A percentile compares a stretch with the other conserved stretches of the same genome.
These are phyloP conservation scores for Penicillium fimorum DNA, from an alignment of 495 filamentous ascomycete genomes.

Conservation along the genomic window DNA sequence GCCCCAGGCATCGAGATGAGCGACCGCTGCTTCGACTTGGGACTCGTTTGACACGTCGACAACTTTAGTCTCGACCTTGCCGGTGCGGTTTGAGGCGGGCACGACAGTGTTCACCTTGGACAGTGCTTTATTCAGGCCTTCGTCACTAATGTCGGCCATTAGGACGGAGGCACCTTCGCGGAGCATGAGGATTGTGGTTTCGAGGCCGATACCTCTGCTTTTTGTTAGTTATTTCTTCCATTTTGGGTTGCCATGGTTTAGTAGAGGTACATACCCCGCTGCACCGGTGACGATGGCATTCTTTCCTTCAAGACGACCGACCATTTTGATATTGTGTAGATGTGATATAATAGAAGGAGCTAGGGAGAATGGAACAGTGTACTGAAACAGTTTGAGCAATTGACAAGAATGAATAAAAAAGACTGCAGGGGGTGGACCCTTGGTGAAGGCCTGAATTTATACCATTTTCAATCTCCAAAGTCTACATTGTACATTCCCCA, in stretches of 20 bases:
- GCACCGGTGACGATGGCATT: slow-evolving; percentile 10
- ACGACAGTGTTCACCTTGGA: slow-evolving; percentile 67
- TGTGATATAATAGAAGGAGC: background rate
- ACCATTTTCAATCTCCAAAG: background rate
- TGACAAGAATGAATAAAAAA: background rate
- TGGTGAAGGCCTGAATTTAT: background rate
- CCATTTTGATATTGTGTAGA: slow-evolving; percentile 3
- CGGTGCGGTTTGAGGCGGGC: slow-evolving; percentile 54
- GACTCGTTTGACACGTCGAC: slow-evolving; percentile 67
- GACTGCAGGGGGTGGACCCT: background rate
- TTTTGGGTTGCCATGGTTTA: background rate
- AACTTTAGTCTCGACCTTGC: slow-evolving; percentile 50
- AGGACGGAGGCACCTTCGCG: slow-evolving; percentile 85
- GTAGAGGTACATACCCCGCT: slow-evolving; percentile 4
- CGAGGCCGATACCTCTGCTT: slow-evolving; percentile 92
- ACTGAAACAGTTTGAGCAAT: background rate
- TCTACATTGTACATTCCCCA: background rate
- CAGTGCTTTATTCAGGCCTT: slow-evolving; percentile 66
- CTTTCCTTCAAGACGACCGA: slow-evolving; percentile 11
- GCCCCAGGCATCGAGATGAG: slow-evolving; percentile 74
- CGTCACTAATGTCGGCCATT: slow-evolving; percentile 75
- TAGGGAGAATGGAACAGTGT: background rate
- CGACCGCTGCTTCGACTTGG: slow-evolving; percentile 67
- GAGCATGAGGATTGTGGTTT: slow-evolving; percentile 86
- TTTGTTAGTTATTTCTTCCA: slow-evolving; percentile 29